Evolutionary conservation across 352 stramenopile species (phyloP).

Genomic region (Elongisporangium anandrum): DNA sequence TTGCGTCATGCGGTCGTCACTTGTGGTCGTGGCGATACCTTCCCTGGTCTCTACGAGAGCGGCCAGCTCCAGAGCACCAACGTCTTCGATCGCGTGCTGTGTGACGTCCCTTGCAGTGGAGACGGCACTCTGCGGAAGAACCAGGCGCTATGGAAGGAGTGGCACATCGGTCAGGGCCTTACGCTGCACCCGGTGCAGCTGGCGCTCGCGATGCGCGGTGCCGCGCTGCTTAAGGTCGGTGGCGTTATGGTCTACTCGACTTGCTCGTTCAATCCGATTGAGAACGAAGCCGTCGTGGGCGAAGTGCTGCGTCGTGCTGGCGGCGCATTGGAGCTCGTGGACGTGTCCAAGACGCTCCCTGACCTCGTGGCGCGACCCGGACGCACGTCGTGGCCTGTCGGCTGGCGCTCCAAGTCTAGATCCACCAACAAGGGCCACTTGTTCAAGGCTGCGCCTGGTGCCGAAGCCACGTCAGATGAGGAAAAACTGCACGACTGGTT

Average conservation of each 20-base stretch:
- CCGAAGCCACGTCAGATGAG: constrained; percentile 7
- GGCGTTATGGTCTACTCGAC: constrained; percentile 95
- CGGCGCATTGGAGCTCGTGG: constrained; percentile 87
- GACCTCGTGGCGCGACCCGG: constrained; percentile 49
- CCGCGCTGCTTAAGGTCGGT: constrained; percentile 87
- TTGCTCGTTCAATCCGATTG: constrained; percentile 98
- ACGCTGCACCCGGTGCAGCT: constrained; percentile 94
- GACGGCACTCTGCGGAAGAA: constrained; percentile 99
- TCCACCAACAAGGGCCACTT: constrained; percentile 77
- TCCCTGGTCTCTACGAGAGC: constrained; percentile 85
- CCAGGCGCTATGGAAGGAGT: constrained; percentile 92
- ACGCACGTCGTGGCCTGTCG: constrained; percentile 59
- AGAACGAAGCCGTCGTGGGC: constrained; percentile 98
- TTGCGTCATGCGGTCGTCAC: constrained; percentile 90
- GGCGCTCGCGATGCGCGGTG: constrained; percentile 87
- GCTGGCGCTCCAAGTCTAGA: constrained; percentile 86
- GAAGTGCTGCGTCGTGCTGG: constrained; percentile 89
- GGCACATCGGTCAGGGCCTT: constrained; percentile 89
- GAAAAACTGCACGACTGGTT: constrained; percentile 74
- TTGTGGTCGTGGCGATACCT: constrained; percentile 89
- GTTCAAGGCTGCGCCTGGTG: constrained; percentile 27
- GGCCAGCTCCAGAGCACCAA: constrained; percentile 48
- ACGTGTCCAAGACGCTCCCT: constrained; percentile 68
- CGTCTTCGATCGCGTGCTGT: constrained; percentile 97
- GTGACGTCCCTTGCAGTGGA: constrained; percentile 97